Percentiles rank a stretch among this genome's conserved stretches.
Evolutionary conservation across 202 grass and related monocot genomes (phyloP).

Genomic region (Zizania palustris): DNA sequence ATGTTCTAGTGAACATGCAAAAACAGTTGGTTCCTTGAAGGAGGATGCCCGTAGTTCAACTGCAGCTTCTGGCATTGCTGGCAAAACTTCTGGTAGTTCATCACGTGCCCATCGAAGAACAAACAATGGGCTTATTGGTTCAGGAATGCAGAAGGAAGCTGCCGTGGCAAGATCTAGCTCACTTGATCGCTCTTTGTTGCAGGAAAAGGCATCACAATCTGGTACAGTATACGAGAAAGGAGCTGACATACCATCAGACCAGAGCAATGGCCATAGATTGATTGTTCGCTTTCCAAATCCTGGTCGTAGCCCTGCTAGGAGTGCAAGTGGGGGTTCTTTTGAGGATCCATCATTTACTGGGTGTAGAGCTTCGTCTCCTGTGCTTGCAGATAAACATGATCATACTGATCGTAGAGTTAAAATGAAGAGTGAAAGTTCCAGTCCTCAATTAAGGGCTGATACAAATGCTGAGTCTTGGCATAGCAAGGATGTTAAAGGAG

Average conservation of each 20-base stretch:
- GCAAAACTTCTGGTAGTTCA: constrained; percentile 59
- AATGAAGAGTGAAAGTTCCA: constrained; percentile 55
- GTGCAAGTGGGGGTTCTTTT: constrained; percentile 53
- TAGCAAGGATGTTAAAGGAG: constrained; percentile 68
- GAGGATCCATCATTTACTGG: constrained; percentile 69
- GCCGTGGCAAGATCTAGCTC: constrained; percentile 47
- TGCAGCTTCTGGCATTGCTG: constrained; percentile 65
- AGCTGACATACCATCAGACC: constrained; percentile 44
- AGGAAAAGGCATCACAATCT: constrained; percentile 72
- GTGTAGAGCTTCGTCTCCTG: constrained; percentile 62
- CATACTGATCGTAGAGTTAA: constrained; percentile 68
- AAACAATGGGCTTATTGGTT: constrained; percentile 60
- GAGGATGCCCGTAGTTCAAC: constrained; percentile 86
- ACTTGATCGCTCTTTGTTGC: constrained; percentile 50
- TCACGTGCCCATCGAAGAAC: constrained; percentile 53
- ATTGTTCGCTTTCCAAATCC: constrained; percentile 88
- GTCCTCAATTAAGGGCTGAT: constrained; percentile 48
- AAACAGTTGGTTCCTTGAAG: constrained; percentile 73
- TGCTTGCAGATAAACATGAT: constrained; percentile 65
- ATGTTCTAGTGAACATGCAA: constrained; percentile 75
- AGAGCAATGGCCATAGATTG: constrained; percentile 66
- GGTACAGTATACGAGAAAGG: constrained; percentile 62
- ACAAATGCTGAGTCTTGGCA: constrained; percentile 71
- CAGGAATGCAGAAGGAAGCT: constrained; percentile 65
- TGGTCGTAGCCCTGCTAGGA: constrained; percentile 69